Evolutionary conservation across 352 stramenopile genomes (phyloP), one percentile per base, ranked within the genome.

Genomic region (Globisporangium barbulae): DNA sequence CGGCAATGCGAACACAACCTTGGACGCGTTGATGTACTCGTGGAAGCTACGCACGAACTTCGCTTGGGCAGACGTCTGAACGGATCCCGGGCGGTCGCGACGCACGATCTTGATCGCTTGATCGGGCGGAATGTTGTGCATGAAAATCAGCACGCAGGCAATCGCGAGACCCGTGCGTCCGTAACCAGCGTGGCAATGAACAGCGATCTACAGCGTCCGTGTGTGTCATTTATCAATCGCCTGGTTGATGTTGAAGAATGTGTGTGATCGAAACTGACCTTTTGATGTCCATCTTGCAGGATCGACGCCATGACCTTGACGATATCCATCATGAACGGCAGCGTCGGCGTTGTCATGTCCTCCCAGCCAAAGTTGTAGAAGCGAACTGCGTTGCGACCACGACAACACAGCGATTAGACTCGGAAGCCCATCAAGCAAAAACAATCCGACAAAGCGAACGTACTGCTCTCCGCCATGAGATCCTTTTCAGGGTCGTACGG

Each of bases 301-400:
- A 94, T 73, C 0, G 79, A 91, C 0, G 79, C 78, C 69, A 94
- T 90, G 35, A 96, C 88, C 57, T 91, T 90, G 55, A 90, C 83
- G 49, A 97, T 94, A 57, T 97, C 81, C 49, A 91, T 76, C 85
- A 97, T 96, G 61, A 93, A 80, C n/a, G 74, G 50, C 15, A 96
- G 67, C 44, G 85, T 82, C 3, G 90, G 90, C 0, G 83, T 93
- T n/a, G 90, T 97, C 90, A 97, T 97, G 59, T 97, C 90, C 69
- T 96, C 88, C 90, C 90, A 97, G 1, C 83, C 83, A 74, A 96
- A 97, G 63, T 97, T 97, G 73, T 90, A 94, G 68, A 96, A 96
- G 17, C 76, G 81, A 55, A 97, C 89, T 96, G 59, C 13, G 25
- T 25, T 39, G 12, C 44, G 28, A 42, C 3, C 45, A 21, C 33